Base-by-base conservation (phyloP, 805 yeast species). In the Clavispora asparagi region DNA sequence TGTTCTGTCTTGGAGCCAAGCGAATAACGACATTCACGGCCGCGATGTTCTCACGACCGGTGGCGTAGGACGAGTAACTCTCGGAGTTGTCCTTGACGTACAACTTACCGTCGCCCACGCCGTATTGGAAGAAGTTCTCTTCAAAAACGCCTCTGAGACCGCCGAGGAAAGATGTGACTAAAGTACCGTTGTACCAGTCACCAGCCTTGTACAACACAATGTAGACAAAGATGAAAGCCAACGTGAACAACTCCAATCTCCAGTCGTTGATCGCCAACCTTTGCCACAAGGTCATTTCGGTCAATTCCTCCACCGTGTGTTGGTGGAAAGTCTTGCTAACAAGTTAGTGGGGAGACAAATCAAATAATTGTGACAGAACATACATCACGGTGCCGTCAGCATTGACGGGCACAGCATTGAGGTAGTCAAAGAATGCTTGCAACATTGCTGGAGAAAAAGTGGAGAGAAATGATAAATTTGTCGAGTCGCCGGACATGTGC, bases 11-110 rank as follows among this genome's bases (percentile, higher is more conserved):
- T 50, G 95, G 81, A 50, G 79, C 73, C 65, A 91, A 73, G 46
- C 76, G 77, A 62, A 90, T 73, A 51, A 76, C 79, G 40, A 84
- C 73, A 47, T 76, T 68, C 47, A 90, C 68, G 46, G 79, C 74
- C 49, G 81, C 81, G 50, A 94, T 76, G 63, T 88, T 84, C 48
- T 80, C 71, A 65, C 99, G 83, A 51, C 99, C 99, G 47, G 96
- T 78, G 38, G 97, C 95, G 63, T 88, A 94, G 32, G 87, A 73
- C 72, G 77, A 67, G 64, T 67, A 88, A 49, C 74, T 70, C 56
- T 84, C 82, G 25, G 82, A 70, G 41, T 81, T 77, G 60, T 85
- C 95, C 63, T 79, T 76, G 54, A 82, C 71, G 52, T 74, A 72
- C 57, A 80, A 65, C 46, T 71, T 63, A 19, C 66, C 68, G 35